These are phyloP conservation scores for Aureobasidium sp. DNA, from an alignment of 2,329 filamentous ascomycete genomes.

Conservation along the genomic window DNA sequence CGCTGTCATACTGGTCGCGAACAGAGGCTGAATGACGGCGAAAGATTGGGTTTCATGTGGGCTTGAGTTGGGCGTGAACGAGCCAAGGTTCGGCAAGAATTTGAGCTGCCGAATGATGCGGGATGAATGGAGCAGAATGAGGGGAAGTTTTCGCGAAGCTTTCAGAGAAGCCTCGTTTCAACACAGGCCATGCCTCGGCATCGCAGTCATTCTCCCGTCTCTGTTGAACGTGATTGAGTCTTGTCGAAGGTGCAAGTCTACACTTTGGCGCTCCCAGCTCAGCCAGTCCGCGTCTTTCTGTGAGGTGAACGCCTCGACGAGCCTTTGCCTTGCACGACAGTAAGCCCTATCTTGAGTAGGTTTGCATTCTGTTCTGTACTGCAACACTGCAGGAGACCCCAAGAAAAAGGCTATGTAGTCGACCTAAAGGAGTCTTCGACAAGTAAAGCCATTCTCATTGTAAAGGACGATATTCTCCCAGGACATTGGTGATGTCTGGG, in stretches of 20 bases:
- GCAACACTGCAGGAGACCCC: background rate
- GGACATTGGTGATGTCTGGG: too few relatives aligned
- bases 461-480: too few relatives aligned
- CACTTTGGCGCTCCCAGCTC: background rate
- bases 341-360: background rate
- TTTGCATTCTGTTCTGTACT: background rate
- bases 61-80: background rate
- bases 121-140: background rate
- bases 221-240: background rate
- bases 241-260: background rate
- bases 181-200: background rate
- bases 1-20: background rate
- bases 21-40: background rate
- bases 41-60: background rate
- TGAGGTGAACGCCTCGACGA: background rate
- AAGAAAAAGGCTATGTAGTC: too few relatives aligned
- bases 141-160: background rate
- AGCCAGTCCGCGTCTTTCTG: background rate
- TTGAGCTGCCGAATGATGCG: background rate
- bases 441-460: too few relatives aligned
- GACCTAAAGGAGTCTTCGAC: too few relatives aligned
- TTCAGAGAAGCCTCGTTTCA: background rate
- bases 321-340: background rate
- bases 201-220: background rate
- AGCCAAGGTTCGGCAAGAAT: conserved; percentile 1